Evolutionary conservation across 202 grass and related monocot genomes (phyloP), one percentile per base, ranked within the genome.

Genomic region (Setaria viridis): DNA sequence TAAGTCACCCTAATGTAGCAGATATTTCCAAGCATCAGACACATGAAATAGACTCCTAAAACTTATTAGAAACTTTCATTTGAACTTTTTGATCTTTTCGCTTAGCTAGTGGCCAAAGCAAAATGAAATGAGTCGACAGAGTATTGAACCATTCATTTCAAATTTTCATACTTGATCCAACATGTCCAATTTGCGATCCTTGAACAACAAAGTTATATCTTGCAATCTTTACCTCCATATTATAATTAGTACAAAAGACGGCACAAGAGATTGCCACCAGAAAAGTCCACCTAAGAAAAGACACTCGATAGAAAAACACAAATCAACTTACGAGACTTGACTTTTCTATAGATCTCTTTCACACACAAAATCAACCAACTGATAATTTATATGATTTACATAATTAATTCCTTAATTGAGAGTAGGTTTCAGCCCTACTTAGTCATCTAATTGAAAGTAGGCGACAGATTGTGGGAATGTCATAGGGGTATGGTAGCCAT

Each of bases 1-100:
- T 10, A 76, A 32, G 13, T 62, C 33, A 3, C 17, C 29, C 45
- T 80, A 67, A 80, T 64, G n/a, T 13, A 72, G 66, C 8, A 1
- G 32, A 41, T 53, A 78, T 43, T 43, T 19, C 3, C 33, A 79
- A n/a, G 39, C 25, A 85, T 59, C n/a, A 79, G 4, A 62, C 45
- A 12, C 8, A 48, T 35, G 59, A 42, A 65, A 19, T 68, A 37
- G 51, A 54, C 1, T 48, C 47, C 47, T 11, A 48, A 48, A 11
- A 17, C 56, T 25, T 59, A 9, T 9, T 2, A 10, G 19, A 21
- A 9, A 9, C n/a, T 2, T 59, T 59, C 35, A 68, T 17, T 69
- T n/a, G 35, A 50, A 50, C 43, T 6, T 50, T 50, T 50, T 50
- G 11, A 15, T 7, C 1, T 4, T 47, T 63, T 17, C 19, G 2